Evolutionary conservation across 306 rosid species (phyloP).

Genomic region (Elaeagnus macrophylla): DNA sequence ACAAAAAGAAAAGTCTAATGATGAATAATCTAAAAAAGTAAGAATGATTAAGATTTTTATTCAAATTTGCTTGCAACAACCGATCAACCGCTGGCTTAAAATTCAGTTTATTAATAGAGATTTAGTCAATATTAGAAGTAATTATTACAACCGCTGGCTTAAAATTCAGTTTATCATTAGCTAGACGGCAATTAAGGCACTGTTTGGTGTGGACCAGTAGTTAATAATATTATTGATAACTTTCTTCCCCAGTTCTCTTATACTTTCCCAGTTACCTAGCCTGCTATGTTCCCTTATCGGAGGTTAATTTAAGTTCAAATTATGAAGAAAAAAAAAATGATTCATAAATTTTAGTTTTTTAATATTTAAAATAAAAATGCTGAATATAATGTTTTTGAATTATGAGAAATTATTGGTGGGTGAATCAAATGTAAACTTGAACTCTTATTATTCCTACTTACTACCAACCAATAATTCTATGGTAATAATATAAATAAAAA

Average conservation of each 20-base stretch:
- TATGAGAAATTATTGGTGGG: too few species aligned
- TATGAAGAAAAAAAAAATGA: too few species aligned
- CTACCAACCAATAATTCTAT: too few species aligned
- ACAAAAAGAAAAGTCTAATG: not conserved
- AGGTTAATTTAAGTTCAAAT: too few species aligned
- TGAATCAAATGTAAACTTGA: too few species aligned
- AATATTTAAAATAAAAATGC: too few species aligned
- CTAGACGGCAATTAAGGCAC: constrained; percentile 19
- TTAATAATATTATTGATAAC: constrained; percentile 13
- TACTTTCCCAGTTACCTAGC: too few species aligned
- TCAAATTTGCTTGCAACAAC: constrained; percentile 28
- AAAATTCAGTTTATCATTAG: constrained; percentile 12
- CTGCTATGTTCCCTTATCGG: not conserved
- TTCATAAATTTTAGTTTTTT: too few species aligned
- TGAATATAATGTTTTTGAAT: too few species aligned
- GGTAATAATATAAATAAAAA: too few species aligned
- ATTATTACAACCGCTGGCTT: constrained; percentile 15
- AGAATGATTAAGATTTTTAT: constrained; percentile 1
- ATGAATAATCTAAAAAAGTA: not conserved
- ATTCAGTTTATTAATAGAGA: constrained; percentile 7
- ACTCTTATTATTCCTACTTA: too few species aligned
- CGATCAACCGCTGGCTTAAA: constrained; percentile 16
- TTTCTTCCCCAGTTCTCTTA: constrained; percentile 3
- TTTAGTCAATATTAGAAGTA: constrained; percentile 22
- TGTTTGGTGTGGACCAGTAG: constrained; percentile 36